A percentile compares a stretch with the other conserved stretches of the same genome.
phyloP scores from a whole-genome alignment of 305 asterid species.

The Fraxinus sp. region DNA sequence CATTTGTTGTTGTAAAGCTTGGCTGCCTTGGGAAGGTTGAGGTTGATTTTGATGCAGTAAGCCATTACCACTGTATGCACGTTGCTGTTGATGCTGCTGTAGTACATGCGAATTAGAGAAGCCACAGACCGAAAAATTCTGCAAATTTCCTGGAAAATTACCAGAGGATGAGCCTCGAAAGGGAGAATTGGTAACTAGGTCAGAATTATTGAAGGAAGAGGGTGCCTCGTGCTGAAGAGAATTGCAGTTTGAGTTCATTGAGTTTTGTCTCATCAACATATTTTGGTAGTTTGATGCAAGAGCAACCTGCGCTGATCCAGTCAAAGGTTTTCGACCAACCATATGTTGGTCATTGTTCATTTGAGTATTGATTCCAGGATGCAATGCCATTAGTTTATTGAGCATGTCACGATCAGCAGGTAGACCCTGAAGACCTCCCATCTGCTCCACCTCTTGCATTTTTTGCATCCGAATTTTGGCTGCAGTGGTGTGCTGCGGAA shows the following conservation, averaged over 20 bases:
- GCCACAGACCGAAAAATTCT: slow-evolving; percentile 35
- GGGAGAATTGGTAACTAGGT: slow-evolving; percentile 43
- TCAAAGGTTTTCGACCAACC: slow-evolving; percentile 52
- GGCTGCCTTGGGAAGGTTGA: slow-evolving; percentile 45
- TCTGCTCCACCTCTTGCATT: slow-evolving; percentile 61
- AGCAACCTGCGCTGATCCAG: slow-evolving; percentile 77
- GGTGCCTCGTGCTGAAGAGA: slow-evolving; percentile 54
- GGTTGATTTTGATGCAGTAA: slow-evolving; percentile 45
- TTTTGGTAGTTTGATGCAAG: slow-evolving; percentile 70
- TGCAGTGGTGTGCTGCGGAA: slow-evolving; percentile 41
- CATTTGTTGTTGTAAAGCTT: slow-evolving; percentile 69
- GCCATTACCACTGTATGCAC: slow-evolving; percentile 30
- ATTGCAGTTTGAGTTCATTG: slow-evolving; percentile 52
- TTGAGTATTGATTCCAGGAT: slow-evolving; percentile 53
- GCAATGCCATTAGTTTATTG: slow-evolving; percentile 60
- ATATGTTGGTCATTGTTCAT: slow-evolving; percentile 53
- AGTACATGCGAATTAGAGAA: slow-evolving; percentile 35
- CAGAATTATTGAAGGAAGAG: slow-evolving; percentile 48
- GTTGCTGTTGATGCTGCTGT: slow-evolving; percentile 32
- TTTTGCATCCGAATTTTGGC: slow-evolving; percentile 51
- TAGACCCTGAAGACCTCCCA: slow-evolving; percentile 48
- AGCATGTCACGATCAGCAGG: slow-evolving; percentile 55
- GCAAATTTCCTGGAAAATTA: slow-evolving; percentile 18
- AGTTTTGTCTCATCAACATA: slow-evolving; percentile 71
- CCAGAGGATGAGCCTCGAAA: slow-evolving; percentile 34